Percentiles rank a stretch among this genome's conserved stretches.
phyloP scores from a whole-genome alignment of 106 monocot genomes.

The Allium cepa region DNA sequence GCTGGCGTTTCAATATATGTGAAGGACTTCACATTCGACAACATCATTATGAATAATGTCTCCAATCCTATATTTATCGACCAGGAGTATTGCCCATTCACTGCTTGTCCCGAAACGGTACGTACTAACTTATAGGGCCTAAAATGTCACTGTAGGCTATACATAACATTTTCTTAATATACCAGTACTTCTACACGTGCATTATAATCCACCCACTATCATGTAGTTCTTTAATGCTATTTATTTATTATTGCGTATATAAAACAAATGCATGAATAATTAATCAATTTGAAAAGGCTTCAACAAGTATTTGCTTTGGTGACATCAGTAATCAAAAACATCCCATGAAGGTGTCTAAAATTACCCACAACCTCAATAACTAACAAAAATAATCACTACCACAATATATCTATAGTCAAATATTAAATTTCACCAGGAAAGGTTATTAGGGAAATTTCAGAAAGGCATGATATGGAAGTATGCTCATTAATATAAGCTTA shows the following conservation, averaged over 20 bases:
- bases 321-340: no score
- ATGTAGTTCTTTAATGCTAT: no score
- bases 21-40: constrained; percentile 7
- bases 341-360: no score
- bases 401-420: background rate
- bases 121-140: background rate
- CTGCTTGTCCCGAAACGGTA: constrained; percentile 11
- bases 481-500: background rate
- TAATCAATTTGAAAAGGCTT: no score
- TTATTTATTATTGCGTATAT: no score
- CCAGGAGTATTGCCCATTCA: constrained; percentile 21
- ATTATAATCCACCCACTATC: no score
- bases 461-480: no score
- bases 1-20: background rate
- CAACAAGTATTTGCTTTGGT: no score
- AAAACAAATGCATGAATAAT: no score
- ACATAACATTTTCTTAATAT: background rate
- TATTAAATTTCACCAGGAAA: background rate
- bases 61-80: constrained; percentile 31
- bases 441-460: no score
- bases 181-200: background rate
- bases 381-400: background rate
- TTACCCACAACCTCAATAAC: no score
- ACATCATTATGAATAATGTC: constrained; percentile 20
- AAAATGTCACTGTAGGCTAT: background rate